Evolutionary conservation across 1,284 basidiomycete species (phyloP).

Genomic region (Fistulina hepatica): DNA sequence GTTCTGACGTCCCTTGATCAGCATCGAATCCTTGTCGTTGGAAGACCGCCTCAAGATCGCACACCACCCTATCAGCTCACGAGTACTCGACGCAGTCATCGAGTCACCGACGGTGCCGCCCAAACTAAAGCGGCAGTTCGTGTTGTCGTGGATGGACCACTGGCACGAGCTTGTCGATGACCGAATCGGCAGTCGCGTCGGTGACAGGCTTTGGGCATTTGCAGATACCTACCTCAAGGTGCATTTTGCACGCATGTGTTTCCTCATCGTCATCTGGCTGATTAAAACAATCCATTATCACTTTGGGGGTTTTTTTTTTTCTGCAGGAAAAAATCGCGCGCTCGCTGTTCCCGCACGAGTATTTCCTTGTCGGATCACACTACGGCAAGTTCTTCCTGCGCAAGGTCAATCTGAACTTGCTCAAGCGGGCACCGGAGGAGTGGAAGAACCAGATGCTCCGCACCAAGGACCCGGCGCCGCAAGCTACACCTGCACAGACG

Average conservation of each 20-base stretch:
- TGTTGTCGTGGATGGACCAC: conserved; percentile 64
- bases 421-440: conserved; percentile 68
- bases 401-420: conserved; percentile 68
- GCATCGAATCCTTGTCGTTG: conserved; percentile 48
- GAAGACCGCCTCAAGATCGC: conserved; percentile 58
- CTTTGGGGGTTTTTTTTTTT: conserved; percentile 4
- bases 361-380: conserved; percentile 58
- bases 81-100: conserved; percentile 71
- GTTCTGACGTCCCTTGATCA: conserved; percentile 21
- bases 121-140: conserved; percentile 61
- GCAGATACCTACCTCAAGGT: conserved; percentile 88
- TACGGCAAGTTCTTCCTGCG: conserved; percentile 83
- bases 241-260: background rate
- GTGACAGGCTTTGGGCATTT: conserved; percentile 76
- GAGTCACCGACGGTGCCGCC: conserved; percentile 55
- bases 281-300: background rate
- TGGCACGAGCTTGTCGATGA: conserved; percentile 77
- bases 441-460: conserved; percentile 50
- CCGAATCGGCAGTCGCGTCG: conserved; percentile 79
- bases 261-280: conserved; percentile 1
- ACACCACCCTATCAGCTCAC: conserved; percentile 66
- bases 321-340: conserved; percentile 86
- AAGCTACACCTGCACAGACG: conserved; percentile 4
- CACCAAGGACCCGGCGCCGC: conserved; percentile 6
- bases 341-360: conserved; percentile 62